A percentile compares a stretch with the other conserved stretches of the same genome.
Evolutionary conservation across 139 green algal species (phyloP).

Genomic region (Trebouxia sp.): DNA sequence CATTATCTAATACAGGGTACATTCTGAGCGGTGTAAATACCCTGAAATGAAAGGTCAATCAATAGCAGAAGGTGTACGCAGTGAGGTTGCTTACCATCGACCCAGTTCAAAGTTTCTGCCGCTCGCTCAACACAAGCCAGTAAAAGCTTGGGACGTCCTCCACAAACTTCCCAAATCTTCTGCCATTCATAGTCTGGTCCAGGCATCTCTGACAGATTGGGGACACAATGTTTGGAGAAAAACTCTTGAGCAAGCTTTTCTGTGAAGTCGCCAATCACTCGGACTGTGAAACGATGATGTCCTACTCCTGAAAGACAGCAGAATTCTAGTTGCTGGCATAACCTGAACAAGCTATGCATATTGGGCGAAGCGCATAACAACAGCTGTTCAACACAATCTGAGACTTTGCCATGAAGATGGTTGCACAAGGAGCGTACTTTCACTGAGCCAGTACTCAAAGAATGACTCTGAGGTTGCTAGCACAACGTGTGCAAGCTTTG

Average conservation of each 20-base stretch:
- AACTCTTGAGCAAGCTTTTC: slow-evolving; percentile 20
- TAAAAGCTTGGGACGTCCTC: slow-evolving; percentile 22
- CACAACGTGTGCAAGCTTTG: slow-evolving; percentile 20
- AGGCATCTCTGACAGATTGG: slow-evolving; percentile 19
- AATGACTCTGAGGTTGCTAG: slow-evolving; percentile 22
- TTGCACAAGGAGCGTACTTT: slow-evolving; percentile 18
- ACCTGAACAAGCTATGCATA: no score
- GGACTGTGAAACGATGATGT: slow-evolving; percentile 23
- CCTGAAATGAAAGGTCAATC: slow-evolving; percentile 1
- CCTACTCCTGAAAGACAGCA: slow-evolving; percentile 21
- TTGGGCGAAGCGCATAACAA: slow-evolving; percentile 16
- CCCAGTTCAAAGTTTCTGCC: slow-evolving; percentile 20
- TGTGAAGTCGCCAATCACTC: slow-evolving; percentile 23
- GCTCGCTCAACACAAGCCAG: slow-evolving; percentile 20
- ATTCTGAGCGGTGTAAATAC: slow-evolving; percentile 14
- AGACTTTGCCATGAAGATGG: slow-evolving; percentile 19
- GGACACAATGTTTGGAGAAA: slow-evolving; percentile 21
- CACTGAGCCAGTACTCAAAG: slow-evolving; percentile 24
- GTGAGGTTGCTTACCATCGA: slow-evolving; percentile 22
- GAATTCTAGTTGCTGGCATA: slow-evolving; percentile 19
- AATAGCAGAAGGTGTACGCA: slow-evolving; percentile 25
- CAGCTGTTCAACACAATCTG: slow-evolving; percentile 21
- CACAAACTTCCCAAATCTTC: slow-evolving; percentile 25
- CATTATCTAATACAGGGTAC: slow-evolving; percentile 19
- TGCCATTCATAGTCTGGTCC: slow-evolving; percentile 19